Evolutionary conservation across 208 protist genomes (phyloP), one percentile per base, ranked within the genome.

Genomic region (Acanthamoeba lugdunensis): DNA sequence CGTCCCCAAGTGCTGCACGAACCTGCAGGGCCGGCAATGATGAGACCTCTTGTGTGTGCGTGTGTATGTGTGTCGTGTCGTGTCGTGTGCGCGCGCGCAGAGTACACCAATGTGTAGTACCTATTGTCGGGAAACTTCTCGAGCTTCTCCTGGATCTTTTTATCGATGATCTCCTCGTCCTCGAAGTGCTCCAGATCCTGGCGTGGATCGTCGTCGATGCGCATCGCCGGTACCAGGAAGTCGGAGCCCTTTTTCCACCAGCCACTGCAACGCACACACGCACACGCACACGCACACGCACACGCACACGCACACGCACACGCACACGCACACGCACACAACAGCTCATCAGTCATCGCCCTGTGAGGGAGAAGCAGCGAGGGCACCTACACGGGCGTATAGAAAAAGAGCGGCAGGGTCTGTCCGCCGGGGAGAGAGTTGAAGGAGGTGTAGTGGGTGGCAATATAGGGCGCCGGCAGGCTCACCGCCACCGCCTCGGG

Each of bases 101-200:
- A 41, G 41, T 4, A 45, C 41, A 45, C 4, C 4, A 4, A 8
- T 45, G 69, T 0, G 37, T 9, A 11, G 14, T 1, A 79, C 79
- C 79, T 87, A 9, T 87, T 87, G 50, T 52, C 30, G 28, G 41
- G n/a, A 23, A 37, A 25, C 50, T 33, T 52, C 33, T 87, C 25
- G 23, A 63, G 50, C 33, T 87, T 87, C 50, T 54, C 79, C 50
- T 87, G 14, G 5, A 63, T 23, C 45, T 87, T 87, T 11, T 30
- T 87, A 18, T 14, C 45, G 14, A 87, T 33, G 50, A 87, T 33
- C 79, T 87, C 79, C 21, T 87, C 79, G 50, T 45, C 41, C 7
- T 87, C 79, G 58, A 87, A 87, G 79, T 87, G 79, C 33, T 87
- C 52, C 33, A 41, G n/a, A 25, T 87, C 79, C 16, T 87, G 37